A percentile compares a stretch with the other conserved stretches of the same genome.
These are phyloP conservation scores for Auxenochlorella protothecoides DNA, from an alignment of 139 green algal species.

Conservation along the genomic window DNA sequence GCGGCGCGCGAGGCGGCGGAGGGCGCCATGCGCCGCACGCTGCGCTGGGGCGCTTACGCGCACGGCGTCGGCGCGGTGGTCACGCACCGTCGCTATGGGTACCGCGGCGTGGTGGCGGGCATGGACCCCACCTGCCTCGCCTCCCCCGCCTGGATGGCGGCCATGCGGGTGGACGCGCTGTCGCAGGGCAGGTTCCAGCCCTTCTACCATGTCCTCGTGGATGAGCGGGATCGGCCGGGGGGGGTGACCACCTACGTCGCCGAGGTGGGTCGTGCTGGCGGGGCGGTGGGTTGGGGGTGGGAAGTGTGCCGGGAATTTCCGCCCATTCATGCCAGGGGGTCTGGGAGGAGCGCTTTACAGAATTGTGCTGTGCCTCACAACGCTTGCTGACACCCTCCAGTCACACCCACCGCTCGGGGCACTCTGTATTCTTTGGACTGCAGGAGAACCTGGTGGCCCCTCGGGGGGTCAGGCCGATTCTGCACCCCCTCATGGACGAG, in stretches of 20 bases:
- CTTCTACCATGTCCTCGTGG: constrained; percentile 19
- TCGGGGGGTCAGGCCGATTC: not conserved
- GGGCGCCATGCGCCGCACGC: too few species aligned
- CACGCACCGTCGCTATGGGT: constrained; percentile 6
- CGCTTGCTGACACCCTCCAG: too few species aligned
- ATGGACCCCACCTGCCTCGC: constrained; percentile 5
- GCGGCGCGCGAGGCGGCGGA: not conserved
- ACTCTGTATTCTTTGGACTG: too few species aligned
- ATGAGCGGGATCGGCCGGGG: constrained; percentile 6
- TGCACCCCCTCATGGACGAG: not conserved
- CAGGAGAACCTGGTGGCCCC: constrained; percentile 6
- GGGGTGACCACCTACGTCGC: constrained; percentile 7
- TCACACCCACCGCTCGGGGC: too few species aligned
- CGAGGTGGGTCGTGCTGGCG: not conserved
- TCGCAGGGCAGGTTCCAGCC: constrained; percentile 1
- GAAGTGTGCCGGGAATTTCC: not conserved
- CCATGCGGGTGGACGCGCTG: constrained; percentile 12
- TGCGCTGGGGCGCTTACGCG: too few species aligned
- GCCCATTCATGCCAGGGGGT: too few species aligned
- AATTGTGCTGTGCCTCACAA: too few species aligned
- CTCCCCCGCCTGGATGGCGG: constrained; percentile 6
- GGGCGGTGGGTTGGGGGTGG: not conserved
- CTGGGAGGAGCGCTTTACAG: too few species aligned
- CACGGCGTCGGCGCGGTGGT: not conserved
- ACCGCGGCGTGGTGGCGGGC: constrained; percentile 12